Evolutionary conservation across 176 grass and related monocot species (phyloP), one percentile per base, ranked within the genome.

Genomic region (Urochloa ruziziensis): DNA sequence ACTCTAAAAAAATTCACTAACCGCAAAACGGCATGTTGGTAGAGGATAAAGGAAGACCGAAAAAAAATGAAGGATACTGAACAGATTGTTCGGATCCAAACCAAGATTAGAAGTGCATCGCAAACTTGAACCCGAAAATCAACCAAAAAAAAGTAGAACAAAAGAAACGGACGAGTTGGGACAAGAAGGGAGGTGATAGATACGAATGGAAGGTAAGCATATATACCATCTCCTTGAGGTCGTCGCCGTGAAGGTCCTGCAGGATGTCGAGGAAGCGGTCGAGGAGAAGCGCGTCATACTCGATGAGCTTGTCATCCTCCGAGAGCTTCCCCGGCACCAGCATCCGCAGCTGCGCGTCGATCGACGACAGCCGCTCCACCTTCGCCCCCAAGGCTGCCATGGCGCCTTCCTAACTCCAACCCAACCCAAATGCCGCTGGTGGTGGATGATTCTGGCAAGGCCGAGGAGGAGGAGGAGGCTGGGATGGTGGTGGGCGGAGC

Each of bases 201-300:
- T 1, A 8, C 2, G 14, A 29, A 8, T 24, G 21, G 23, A 24
- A 11, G 53, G 53, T 57, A 25, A 6, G 52, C 52, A 19, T 21
- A 21, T 10, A 33, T 80, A 92, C 90, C 87, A 89, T 75, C 62
- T 92, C 91, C 75, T 58, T 86, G 74, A 92, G 53, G 35, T 92
- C 91, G 43, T 92, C 87, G 30, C 91, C 91, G 66, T 92, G 87
- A 69, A 92, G 84, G 46, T 79, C 84, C 62, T 89, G 91, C 34
- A 92, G 83, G 83, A 92, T 83, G 80, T 92, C 91, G 70, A 92
- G 91, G 84, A 92, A 92, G 56, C 91, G 91, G 67, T 92, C 91
- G 56, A 92, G 84, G 80, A 92, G 91, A 36, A 92, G 91, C 15
- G 91, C 91, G 32, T 92, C 91, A 68, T 92, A 92, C 70, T 92